Evolutionary conservation across 2,329 filamentous ascomycete species (phyloP), one percentile per base, ranked within the genome.

Genomic region (Hypomyces perniciosus): DNA sequence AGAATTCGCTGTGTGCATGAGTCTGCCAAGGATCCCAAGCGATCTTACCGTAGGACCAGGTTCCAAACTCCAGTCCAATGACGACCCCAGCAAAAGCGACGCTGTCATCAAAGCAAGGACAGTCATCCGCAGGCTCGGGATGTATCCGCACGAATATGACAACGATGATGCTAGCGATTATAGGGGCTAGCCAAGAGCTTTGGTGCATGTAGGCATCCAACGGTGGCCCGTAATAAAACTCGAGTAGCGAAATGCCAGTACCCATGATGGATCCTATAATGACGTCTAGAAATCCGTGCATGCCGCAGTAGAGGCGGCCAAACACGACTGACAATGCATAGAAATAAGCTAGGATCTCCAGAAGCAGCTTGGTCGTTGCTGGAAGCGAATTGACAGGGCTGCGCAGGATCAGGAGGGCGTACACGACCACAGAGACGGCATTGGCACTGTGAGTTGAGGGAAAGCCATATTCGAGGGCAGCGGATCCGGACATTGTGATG

Each of bases 401-500:
- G 56, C 79, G 80, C 13, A 97, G 72, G 43, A 84, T 75, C 49
- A 91, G 77, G 6, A 97, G 73, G 30, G 80, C 84, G 66, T 96
- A 96, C 5, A 95, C 79, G 34, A 90, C 89, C 12, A 97, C 92
- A 0, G 92, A 96, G 6, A 97, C 88, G 2, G 93, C 93, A 67
- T 99, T 99, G 44, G 93, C 93, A 10, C 91, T 96, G 67, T 99
- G 93, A 0, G 93, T 97, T 7, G 91, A 96, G 0, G 93, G 93
- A 61, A 97, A 97, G 20, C 93, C 93, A 65, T 99, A 99, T 65
- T 99, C 93, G 49, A 99, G 79, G 8, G 92, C 90, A 4, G 89
- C 91, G 5, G 90, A 96, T 4, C 91, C 91, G 46, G 92, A 97
- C 91, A 96, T 96, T 58, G 91, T 96, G 66, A 99, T 97, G 48